phyloP scores from a whole-genome alignment of 2,329 filamentous ascomycete genomes.

The Phoma sp. region DNA sequence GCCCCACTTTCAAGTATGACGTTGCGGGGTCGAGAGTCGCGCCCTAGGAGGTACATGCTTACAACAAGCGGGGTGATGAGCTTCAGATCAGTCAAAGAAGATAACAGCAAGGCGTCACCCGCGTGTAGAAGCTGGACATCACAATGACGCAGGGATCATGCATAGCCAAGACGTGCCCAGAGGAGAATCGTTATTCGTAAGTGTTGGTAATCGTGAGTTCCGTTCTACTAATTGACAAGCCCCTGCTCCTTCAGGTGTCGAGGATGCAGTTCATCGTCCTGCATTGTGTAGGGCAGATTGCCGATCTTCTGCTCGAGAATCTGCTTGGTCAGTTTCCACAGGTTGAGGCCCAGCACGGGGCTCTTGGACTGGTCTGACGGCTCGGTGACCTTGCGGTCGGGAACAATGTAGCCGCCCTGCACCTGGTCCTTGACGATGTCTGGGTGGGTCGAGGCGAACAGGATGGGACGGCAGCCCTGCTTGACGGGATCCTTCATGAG shows the following conservation, averaged over 20 bases:
- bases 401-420: slow-evolving; percentile 57
- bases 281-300: slow-evolving; percentile 38
- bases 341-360: slow-evolving; percentile 51
- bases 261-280: slow-evolving; percentile 12
- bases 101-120: too few relatives aligned
- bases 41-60: slow-evolving; percentile 22
- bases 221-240: not conserved
- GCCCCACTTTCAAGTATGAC: slow-evolving; percentile 19
- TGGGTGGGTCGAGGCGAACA: slow-evolving; percentile 57
- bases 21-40: slow-evolving; percentile 19
- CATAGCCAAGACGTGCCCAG: not conserved
- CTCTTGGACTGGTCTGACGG: slow-evolving; percentile 53
- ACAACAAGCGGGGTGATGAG: too few relatives aligned
- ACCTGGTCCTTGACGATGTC: slow-evolving; percentile 54
- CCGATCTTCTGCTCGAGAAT: slow-evolving; percentile 53
- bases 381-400: slow-evolving; percentile 56
- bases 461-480: slow-evolving; percentile 54
- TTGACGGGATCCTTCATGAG: slow-evolving; percentile 60
- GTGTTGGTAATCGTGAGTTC: too few relatives aligned
- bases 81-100: too few relatives aligned
- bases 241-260: slow-evolving; percentile 4
- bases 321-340: slow-evolving; percentile 56
- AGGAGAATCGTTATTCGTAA: not conserved
- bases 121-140: too few relatives aligned
- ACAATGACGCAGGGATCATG: too few relatives aligned